Percentiles rank a stretch among this genome's conserved stretches.
phyloP scores from a whole-genome alignment of 2,329 filamentous ascomycete species.

The Spiromastix sp. region DNA sequence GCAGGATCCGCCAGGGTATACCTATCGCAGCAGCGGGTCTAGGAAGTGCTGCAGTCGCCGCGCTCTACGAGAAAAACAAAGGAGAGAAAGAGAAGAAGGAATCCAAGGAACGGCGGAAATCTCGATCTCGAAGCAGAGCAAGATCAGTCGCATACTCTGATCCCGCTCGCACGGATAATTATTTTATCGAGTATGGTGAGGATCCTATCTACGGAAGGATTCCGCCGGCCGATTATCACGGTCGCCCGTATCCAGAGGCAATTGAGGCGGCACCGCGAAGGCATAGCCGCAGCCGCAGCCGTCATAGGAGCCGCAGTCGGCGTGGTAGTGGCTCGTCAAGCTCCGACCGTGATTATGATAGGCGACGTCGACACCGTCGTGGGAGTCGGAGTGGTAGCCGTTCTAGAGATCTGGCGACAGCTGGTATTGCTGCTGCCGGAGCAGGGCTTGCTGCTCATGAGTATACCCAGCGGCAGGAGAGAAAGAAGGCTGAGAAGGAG shows the following conservation, averaged over 20 bases:
- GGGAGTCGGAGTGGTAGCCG: constrained; percentile 26
- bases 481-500: constrained; percentile 44
- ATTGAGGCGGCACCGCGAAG: constrained; percentile 21
- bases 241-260: constrained; percentile 24
- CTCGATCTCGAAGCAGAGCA: constrained; percentile 31
- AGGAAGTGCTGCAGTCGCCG: constrained; percentile 50
- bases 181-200: constrained; percentile 54
- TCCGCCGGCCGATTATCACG: constrained; percentile 36
- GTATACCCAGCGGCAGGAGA: constrained; percentile 45
- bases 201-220: constrained; percentile 51
- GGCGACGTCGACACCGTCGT: constrained; percentile 21
- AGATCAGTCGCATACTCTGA: constrained; percentile 32
- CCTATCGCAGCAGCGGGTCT: constrained; percentile 52
- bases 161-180: constrained; percentile 33
- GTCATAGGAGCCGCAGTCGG: constrained; percentile 29
- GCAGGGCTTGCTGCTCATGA: constrained; percentile 49
- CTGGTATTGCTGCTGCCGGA: constrained; percentile 47
- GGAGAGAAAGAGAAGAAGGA: constrained; percentile 44
- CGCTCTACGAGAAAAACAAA: constrained; percentile 53
- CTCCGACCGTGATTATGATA: constrained; percentile 25
- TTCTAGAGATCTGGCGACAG: constrained; percentile 39
- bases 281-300: constrained; percentile 36
- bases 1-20: constrained; percentile 45
- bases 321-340: constrained; percentile 27
- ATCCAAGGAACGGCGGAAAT: constrained; percentile 20